These are phyloP conservation scores for Barbatosphaeria neglecta DNA, from an alignment of 495 filamentous ascomycete genomes.

Conservation along the genomic window DNA sequence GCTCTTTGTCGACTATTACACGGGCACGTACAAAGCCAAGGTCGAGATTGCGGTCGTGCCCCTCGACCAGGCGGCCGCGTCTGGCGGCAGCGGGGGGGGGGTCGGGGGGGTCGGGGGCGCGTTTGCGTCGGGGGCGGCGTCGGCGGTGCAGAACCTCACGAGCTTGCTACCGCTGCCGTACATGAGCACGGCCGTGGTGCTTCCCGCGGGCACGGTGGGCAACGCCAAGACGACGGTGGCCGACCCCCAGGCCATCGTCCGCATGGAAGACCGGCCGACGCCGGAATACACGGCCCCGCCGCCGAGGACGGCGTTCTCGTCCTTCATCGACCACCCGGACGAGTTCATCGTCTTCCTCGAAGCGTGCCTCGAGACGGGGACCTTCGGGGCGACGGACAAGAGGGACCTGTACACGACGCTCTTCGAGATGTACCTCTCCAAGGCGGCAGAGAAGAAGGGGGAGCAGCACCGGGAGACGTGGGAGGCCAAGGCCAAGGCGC, in stretches of 20 bases:
- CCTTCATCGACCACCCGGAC: conserved; percentile 85
- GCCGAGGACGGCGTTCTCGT: conserved; percentile 87
- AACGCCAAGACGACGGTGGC: conserved; percentile 21
- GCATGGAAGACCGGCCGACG: conserved; percentile 14
- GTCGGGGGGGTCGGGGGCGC: too few species aligned
- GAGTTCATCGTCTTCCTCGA: conserved; percentile 89
- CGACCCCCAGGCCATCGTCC: conserved; percentile 14
- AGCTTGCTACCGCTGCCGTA: conserved; percentile 77
- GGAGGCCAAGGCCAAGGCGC: conserved; percentile 81
- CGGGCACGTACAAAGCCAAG: conserved; percentile 65
- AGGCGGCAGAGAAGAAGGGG: conserved; percentile 62
- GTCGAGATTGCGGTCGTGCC: conserved; percentile 48
- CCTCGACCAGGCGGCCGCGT: conserved; percentile 32
- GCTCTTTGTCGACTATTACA: conserved; percentile 88
- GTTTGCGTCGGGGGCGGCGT: conserved; percentile 48
- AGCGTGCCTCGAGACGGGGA: conserved; percentile 57
- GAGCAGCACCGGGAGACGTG: conserved; percentile 58
- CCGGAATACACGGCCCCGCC: conserved; percentile 57
- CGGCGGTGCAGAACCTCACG: conserved; percentile 69
- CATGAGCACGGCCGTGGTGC: conserved; percentile 49
- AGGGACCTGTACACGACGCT: conserved; percentile 86
- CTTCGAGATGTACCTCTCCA: conserved; percentile 96
- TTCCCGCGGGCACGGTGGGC: conserved; percentile 28
- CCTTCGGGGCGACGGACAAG: conserved; percentile 55
- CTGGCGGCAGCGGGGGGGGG: too few species aligned